Evolutionary conservation across 2,329 filamentous ascomycete species (phyloP).

Genomic region (Colletotrichum paranaense): DNA sequence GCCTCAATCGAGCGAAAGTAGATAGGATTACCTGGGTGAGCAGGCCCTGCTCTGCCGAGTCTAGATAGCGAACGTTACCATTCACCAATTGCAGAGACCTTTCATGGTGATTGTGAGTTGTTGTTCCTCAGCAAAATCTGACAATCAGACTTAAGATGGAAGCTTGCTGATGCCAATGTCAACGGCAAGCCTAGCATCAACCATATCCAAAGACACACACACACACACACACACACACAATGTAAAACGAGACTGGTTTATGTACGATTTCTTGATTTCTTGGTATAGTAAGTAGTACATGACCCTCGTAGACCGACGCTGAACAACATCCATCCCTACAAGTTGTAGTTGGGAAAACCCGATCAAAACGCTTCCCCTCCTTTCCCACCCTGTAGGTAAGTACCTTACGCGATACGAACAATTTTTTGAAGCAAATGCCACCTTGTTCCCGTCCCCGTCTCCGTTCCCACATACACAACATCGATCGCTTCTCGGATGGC

Average conservation of each 20-base stretch:
- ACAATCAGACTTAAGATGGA: background rate
- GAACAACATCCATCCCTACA: background rate
- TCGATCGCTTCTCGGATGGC: background rate
- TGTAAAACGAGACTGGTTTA: no score
- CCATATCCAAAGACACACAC: background rate
- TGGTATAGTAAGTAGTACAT: constrained; percentile 15
- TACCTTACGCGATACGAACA: background rate
- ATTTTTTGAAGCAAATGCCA: background rate
- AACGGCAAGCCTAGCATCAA: background rate
- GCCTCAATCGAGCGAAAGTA: constrained; percentile 20
- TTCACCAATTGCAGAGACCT: background rate
- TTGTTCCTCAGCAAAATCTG: background rate
- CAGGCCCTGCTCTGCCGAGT: background rate
- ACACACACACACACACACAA: background rate
- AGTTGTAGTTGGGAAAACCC: background rate
- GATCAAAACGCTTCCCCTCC: constrained; percentile 1
- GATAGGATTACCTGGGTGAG: background rate
- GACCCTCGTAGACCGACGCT: background rate
- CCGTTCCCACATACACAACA: no score
- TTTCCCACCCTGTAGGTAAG: background rate
- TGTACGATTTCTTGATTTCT: background rate
- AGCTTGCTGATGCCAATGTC: background rate
- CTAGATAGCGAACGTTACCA: constrained; percentile 28
- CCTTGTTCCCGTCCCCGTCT: background rate
- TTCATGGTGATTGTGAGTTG: background rate